phyloP scores from a whole-genome alignment of 805 yeast species.

The Cyberlindnera misumaiensis region DNA sequence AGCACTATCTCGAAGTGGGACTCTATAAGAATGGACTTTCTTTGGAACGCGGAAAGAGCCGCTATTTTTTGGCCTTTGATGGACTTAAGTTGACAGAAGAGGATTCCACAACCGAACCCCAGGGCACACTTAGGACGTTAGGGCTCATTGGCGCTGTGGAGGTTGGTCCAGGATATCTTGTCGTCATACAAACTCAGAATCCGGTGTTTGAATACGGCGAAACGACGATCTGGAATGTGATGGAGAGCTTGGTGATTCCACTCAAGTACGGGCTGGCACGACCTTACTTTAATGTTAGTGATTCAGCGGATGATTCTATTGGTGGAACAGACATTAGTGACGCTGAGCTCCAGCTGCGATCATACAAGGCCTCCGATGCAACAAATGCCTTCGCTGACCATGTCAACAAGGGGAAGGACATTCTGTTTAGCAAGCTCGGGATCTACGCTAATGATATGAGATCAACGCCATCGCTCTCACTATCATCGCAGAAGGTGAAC shows the following conservation, averaged over 20 bases:
- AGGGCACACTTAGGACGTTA: constrained; percentile 5
- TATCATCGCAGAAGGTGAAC: constrained; percentile 11
- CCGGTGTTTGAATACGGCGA: constrained; percentile 11
- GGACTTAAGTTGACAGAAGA: not conserved
- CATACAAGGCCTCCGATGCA: not conserved
- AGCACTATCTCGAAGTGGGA: constrained; percentile 2
- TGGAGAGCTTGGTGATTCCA: constrained; percentile 17
- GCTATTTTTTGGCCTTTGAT: not conserved
- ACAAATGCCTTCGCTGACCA: constrained; percentile 3
- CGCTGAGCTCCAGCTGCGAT: not conserved
- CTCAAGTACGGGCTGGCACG: constrained; percentile 16
- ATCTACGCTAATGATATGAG: constrained; percentile 22
- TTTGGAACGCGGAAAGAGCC: not conserved
- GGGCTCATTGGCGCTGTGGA: constrained; percentile 19
- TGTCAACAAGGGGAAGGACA: constrained; percentile 12
- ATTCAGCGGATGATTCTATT: too few relatives aligned
- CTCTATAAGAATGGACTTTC: constrained; percentile 11
- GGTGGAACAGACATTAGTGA: not conserved
- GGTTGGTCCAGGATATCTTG: constrained; percentile 22
- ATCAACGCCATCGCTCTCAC: constrained; percentile 18
- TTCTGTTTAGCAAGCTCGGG: constrained; percentile 22
- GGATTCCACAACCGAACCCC: not conserved
- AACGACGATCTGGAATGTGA: constrained; percentile 16
- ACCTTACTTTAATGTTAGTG: constrained; percentile 6
- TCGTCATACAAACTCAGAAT: constrained; percentile 11